Evolutionary conservation across 768 basidiomycete genomes (phyloP).

Genomic region (Phylloporus sp.): DNA sequence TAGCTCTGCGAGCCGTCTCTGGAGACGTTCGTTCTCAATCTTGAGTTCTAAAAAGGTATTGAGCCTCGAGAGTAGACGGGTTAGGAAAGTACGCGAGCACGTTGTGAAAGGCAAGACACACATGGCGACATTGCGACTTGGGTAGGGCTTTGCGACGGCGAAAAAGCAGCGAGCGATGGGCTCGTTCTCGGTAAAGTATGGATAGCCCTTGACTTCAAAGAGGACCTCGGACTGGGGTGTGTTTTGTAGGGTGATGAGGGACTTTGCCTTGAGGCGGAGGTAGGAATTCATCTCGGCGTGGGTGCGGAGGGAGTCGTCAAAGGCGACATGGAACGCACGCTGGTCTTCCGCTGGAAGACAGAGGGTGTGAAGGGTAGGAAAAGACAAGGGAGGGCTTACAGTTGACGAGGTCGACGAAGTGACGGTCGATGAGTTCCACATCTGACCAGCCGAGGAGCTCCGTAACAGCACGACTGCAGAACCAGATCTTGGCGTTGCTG

Average conservation of each 20-base stretch:
- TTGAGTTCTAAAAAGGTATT: conserved; percentile 80
- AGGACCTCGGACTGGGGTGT: conserved; percentile 46
- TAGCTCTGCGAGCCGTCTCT: conserved; percentile 52
- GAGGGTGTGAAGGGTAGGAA: background rate
- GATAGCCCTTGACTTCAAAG: conserved; percentile 68
- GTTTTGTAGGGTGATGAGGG: conserved; percentile 23
- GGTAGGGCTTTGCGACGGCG: conserved; percentile 72
- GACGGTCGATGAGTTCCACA: conserved; percentile 64
- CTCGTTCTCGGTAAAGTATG: conserved; percentile 44
- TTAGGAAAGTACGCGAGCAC: background rate
- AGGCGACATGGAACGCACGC: conserved; percentile 40
- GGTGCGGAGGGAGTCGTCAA: conserved; percentile 52
- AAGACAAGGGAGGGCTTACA: conserved; percentile 36
- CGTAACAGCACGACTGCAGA: conserved; percentile 61
- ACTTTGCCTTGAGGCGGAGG: conserved; percentile 55
- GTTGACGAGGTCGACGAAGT: conserved; percentile 62
- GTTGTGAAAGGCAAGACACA: conserved; percentile 28
- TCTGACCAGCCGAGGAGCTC: conserved; percentile 79
- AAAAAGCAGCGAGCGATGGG: conserved; percentile 60
- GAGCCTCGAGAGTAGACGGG: conserved; percentile 41
- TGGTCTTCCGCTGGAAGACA: conserved; percentile 53
- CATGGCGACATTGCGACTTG: conserved; percentile 69
- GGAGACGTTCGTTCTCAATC: conserved; percentile 78
- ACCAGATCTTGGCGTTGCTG: conserved; percentile 57
- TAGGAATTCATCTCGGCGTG: conserved; percentile 53